phyloP scores from a whole-genome alignment of 768 basidiomycete genomes.

The Rhizopogon sp. region DNA sequence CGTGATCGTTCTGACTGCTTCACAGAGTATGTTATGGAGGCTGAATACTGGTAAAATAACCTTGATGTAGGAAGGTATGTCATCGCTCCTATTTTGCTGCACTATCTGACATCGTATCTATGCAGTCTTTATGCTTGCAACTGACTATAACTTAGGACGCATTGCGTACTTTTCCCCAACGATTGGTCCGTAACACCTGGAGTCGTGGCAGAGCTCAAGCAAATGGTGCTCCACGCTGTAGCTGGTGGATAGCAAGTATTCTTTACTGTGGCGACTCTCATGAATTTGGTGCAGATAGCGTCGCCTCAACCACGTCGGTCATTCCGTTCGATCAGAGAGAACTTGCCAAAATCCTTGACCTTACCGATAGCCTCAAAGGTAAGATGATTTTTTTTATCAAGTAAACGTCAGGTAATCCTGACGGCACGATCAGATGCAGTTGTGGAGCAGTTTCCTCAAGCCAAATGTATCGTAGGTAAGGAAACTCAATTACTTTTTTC shows the following conservation, averaged over 20 bases:
- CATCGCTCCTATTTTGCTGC: background rate
- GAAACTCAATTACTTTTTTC: background rate
- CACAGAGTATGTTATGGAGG: conserved; percentile 14
- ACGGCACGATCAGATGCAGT: background rate
- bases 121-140: background rate
- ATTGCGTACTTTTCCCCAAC: background rate
- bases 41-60: conserved; percentile 15
- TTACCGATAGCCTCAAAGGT: conserved; percentile 30
- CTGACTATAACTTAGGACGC: background rate
- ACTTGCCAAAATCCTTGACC: conserved; percentile 30
- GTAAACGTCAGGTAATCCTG: background rate
- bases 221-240: background rate
- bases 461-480: background rate
- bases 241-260: conserved; percentile 17
- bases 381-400: background rate
- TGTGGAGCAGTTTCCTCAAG: background rate
- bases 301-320: conserved; percentile 34
- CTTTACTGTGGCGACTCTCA: background rate
- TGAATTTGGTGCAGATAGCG: conserved; percentile 23
- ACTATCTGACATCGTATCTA: background rate
- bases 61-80: background rate
- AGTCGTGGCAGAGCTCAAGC: background rate
- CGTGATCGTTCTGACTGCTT: background rate
- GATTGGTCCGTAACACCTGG: background rate
- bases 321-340: conserved; percentile 30